Evolutionary conservation across 2,329 filamentous ascomycete genomes (phyloP).

Genomic region (Lachnellula willkommii): DNA sequence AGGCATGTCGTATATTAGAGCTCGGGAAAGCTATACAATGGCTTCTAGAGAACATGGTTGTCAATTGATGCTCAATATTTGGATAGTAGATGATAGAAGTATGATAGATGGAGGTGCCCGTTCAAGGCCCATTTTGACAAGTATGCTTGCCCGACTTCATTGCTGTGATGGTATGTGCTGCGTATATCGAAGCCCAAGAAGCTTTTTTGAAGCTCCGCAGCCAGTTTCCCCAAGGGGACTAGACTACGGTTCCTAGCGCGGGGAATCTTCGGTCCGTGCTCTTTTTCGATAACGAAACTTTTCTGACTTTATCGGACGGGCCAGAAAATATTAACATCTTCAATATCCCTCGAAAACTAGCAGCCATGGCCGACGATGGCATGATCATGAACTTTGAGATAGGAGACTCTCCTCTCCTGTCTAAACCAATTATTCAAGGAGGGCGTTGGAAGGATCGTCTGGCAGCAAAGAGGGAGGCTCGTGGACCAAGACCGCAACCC

Average conservation of each 20-base stretch:
- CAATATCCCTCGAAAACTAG: constrained; percentile 1
- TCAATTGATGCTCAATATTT: constrained; percentile 1
- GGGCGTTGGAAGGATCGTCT: constrained; percentile 90
- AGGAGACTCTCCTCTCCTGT: constrained; percentile 58
- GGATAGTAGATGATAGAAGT: neutral
- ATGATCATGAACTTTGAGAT: constrained; percentile 91
- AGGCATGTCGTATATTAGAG: neutral
- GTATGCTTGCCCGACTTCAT: constrained; percentile 13
- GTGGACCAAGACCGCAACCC: constrained; percentile 35
- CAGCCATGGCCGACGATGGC: constrained; percentile 82
- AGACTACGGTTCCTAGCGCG: constrained; percentile 19
- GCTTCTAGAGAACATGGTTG: constrained; percentile 7
- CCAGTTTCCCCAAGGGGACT: constrained; percentile 2
- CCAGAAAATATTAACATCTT: neutral
- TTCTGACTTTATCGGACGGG: constrained; percentile 13
- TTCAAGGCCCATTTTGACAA: constrained; percentile 24
- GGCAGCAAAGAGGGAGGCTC: constrained; percentile 66
- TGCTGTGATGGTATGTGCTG: constrained; percentile 29
- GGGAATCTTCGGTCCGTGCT: constrained; percentile 11
- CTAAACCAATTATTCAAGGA: constrained; percentile 67
- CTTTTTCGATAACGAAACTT: constrained; percentile 20
- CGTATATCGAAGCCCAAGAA: constrained; percentile 28
- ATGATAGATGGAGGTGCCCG: constrained; percentile 5
- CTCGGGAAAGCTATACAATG: neutral
- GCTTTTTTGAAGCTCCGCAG: constrained; percentile 4